Evolutionary conservation across 2,329 filamentous ascomycete genomes (phyloP).

Genomic region (Phoma sp.): DNA sequence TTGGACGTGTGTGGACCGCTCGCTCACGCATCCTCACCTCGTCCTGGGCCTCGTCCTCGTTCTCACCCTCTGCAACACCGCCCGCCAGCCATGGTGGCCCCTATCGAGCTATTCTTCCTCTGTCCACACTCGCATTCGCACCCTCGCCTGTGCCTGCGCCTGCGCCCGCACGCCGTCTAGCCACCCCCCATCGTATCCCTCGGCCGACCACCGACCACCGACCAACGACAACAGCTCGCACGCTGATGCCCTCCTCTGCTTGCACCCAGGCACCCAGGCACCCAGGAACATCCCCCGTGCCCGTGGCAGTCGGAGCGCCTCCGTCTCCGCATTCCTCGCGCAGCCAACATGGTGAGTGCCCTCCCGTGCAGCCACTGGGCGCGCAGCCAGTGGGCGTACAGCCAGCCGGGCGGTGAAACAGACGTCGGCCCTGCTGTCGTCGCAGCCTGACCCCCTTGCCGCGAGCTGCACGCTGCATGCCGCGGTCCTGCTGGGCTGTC

Average conservation of each 20-base stretch:
- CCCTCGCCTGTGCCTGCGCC: too few relatives aligned
- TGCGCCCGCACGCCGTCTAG: slow-evolving; percentile 9
- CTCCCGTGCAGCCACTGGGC: background rate
- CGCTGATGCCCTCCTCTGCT: too few relatives aligned
- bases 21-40: background rate
- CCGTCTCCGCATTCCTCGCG: slow-evolving; percentile 27
- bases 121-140: background rate
- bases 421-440: slow-evolving; percentile 11
- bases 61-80: slow-evolving; percentile 1
- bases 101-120: background rate
- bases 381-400: slow-evolving; percentile 9
- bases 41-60: background rate
- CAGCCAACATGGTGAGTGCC: slow-evolving; percentile 32
- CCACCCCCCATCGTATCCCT: background rate
- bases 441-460: slow-evolving; percentile 12
- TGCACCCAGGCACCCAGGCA: slow-evolving; percentile 18
- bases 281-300: slow-evolving; percentile 12
- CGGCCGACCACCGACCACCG: slow-evolving; percentile 5
- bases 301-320: slow-evolving; percentile 25
- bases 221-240: slow-evolving; percentile 1
- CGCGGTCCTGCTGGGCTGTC: background rate
- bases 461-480: background rate
- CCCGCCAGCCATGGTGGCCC: slow-evolving; percentile 15
- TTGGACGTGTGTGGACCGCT: too few relatives aligned
- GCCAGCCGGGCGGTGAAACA: slow-evolving; percentile 3